Percentiles rank a stretch among this genome's conserved stretches.
These are phyloP conservation scores for Neurospora sp. DNA, from an alignment of 495 filamentous ascomycete genomes.

Conservation along the genomic window DNA sequence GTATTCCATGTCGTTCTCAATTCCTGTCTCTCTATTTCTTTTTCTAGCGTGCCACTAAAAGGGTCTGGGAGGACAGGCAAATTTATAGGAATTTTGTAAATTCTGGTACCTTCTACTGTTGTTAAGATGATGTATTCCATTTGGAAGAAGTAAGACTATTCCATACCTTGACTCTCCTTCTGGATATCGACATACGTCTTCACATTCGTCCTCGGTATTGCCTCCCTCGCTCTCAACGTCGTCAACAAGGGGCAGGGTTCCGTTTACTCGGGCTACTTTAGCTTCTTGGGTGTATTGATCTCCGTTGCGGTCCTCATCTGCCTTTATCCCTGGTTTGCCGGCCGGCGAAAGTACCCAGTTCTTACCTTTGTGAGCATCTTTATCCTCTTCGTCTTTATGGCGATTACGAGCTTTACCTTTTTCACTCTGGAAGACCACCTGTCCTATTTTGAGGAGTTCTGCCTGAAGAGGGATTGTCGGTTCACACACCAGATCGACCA, in stretches of 20 bases:
- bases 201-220: background rate
- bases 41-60: no score
- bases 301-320: slow-evolving; percentile 63
- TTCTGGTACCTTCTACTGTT: no score
- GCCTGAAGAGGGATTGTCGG: background rate
- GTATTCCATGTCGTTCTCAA: no score
- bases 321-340: background rate
- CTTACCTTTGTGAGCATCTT: background rate
- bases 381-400: background rate
- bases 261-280: slow-evolving; percentile 50
- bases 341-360: background rate
- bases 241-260: background rate
- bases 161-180: no score
- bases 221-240: background rate
- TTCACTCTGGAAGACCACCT: background rate
- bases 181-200: background rate
- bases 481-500: background rate
- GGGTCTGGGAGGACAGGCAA: no score
- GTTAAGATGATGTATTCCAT: no score
- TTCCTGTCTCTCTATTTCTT: no score
- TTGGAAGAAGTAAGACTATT: no score
- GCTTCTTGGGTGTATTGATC: slow-evolving; percentile 66
- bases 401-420: background rate
- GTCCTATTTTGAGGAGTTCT: background rate
- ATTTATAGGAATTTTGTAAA: no score